Evolutionary conservation across 768 basidiomycete genomes (phyloP).

Genomic region (Multifurca ochricompacta): DNA sequence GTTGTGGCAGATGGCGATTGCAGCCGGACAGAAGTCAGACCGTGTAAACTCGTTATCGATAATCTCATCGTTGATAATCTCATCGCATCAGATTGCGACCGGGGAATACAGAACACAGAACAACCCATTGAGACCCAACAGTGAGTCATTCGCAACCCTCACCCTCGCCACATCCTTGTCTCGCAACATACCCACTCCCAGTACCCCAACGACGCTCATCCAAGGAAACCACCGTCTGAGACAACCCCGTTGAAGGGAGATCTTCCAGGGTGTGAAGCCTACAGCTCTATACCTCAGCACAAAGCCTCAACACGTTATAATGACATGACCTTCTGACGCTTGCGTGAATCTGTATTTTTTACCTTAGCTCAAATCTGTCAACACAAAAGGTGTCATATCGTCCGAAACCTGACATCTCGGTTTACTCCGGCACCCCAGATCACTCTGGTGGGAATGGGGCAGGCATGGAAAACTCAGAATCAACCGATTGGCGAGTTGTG

Average conservation of each 20-base stretch:
- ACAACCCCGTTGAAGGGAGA: slow-evolving; percentile 1
- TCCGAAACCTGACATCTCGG: background rate
- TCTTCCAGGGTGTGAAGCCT: background rate
- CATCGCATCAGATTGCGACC: too few relatives aligned
- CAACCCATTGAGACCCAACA: too few relatives aligned
- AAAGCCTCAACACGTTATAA: background rate
- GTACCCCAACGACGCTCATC: background rate
- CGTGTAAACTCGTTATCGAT: too few relatives aligned
- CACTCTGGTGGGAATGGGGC: too few relatives aligned
- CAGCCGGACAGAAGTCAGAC: too few relatives aligned
- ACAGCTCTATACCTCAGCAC: background rate
- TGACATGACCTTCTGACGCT: background rate
- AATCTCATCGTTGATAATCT: too few relatives aligned
- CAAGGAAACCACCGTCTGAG: background rate
- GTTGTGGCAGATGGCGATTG: too few relatives aligned
- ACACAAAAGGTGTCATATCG: background rate
- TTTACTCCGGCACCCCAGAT: background rate
- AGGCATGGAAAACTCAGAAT: background rate
- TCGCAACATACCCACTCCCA: background rate
- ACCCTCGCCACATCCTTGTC: background rate
- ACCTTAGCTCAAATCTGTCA: background rate
- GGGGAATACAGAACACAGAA: too few relatives aligned
- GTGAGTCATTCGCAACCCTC: background rate
- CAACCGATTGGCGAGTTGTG: slow-evolving; percentile 4
- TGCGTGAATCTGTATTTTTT: background rate